These are phyloP conservation scores for Suillus subaureus DNA, from an alignment of 768 basidiomycete genomes.

Conservation along the genomic window DNA sequence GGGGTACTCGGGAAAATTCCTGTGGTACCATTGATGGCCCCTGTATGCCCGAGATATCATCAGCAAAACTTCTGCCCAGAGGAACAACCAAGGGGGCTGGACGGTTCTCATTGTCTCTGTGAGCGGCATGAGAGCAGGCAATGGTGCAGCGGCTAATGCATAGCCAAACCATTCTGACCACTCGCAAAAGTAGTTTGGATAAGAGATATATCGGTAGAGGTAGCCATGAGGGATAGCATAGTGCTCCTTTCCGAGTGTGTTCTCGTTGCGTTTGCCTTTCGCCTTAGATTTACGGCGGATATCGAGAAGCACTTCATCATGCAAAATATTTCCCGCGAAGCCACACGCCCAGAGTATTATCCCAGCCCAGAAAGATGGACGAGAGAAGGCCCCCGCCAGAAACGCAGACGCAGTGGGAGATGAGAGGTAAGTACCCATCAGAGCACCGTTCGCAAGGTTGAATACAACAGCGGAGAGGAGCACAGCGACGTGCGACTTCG, in stretches of 20 bases:
- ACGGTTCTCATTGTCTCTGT: conserved; percentile 46
- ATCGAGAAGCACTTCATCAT: conserved; percentile 88
- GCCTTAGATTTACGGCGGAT: conserved; percentile 67
- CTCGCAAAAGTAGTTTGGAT: conserved; percentile 93
- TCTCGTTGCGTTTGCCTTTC: conserved; percentile 33
- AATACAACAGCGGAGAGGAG: conserved; percentile 57
- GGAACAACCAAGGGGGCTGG: conserved; percentile 81
- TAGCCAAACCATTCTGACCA: conserved; percentile 96
- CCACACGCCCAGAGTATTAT: conserved; percentile 70
- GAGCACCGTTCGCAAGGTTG: conserved; percentile 68
- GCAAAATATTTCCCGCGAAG: conserved; percentile 76
- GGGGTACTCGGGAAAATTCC: conserved; percentile 82
- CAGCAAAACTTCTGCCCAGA: conserved; percentile 65
- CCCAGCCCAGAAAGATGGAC: conserved; percentile 61
- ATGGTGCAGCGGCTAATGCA: conserved; percentile 70
- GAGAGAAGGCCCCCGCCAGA: conserved; percentile 35
- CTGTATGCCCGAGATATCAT: conserved; percentile 85
- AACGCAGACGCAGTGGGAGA: conserved; percentile 53
- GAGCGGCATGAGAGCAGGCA: conserved; percentile 35
- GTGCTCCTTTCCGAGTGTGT: conserved; percentile 43
- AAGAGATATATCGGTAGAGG: conserved; percentile 78
- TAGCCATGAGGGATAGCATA: conserved; percentile 83
- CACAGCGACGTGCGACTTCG: conserved; percentile 72
- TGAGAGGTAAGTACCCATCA: conserved; percentile 67
- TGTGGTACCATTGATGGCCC: conserved; percentile 86